Percentiles rank a stretch among this genome's conserved stretches.
Conservation (phyloP, 345 rosid species). For the Dimocarpus longan region DNA sequence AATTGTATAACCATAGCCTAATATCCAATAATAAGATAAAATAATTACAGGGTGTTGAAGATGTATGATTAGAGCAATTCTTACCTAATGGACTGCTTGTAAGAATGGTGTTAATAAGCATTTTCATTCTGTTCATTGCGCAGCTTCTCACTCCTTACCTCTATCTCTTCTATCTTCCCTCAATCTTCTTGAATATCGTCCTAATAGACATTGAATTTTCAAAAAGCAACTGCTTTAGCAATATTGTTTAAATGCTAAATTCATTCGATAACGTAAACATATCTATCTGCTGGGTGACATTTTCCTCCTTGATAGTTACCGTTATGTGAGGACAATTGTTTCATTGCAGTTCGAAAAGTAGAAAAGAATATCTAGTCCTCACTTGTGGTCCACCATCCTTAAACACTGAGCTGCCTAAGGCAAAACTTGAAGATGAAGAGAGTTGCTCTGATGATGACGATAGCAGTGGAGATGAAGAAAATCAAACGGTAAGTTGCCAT, state of each 20-base stretch:
- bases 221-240: not conserved
- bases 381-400: conserved; percentile 74
- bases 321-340: conserved; percentile 1
- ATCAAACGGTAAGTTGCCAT: conserved; percentile 47
- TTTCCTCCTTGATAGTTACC: not conserved
- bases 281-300: not conserved
- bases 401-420: conserved; percentile 46
- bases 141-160: not conserved
- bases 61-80: no score
- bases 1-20: not conserved
- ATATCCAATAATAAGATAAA: no score
- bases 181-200: not conserved
- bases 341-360: conserved; percentile 61
- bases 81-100: not conserved
- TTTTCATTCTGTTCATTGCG: not conserved
- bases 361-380: conserved; percentile 87
- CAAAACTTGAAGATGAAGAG: conserved; percentile 54
- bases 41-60: no score
- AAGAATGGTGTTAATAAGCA: not conserved
- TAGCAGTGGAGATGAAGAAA: conserved; percentile 62
- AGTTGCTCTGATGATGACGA: conserved; percentile 73
- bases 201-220: no score
- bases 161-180: not conserved
- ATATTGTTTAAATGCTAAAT: not conserved
- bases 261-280: not conserved